Evolutionary conservation across 257 asterid genomes (phyloP), one percentile per base, ranked within the genome.

Genomic region (Solanum ossicruentum): DNA sequence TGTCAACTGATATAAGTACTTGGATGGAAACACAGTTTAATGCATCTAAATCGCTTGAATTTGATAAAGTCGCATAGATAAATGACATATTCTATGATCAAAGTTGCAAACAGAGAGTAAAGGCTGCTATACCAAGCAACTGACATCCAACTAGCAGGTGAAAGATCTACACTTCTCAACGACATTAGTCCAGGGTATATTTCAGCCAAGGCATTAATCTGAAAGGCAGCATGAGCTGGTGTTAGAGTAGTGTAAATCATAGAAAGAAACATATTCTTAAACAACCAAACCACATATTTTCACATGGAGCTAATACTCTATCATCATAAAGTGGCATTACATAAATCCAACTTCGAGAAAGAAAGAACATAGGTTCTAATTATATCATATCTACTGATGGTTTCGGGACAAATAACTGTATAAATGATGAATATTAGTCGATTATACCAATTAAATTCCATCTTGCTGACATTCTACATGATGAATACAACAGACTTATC

Each of bases 101-200:
- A 75, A 15, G 55, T 71, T 41, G 32, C 80, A 47, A 75, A 49
- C 23, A 77, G 82, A 75, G 82, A 75, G 58, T 28, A 52, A 45
- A 83, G 12, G 81, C 49, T 10, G 32, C 18, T 58, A 28, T 86
- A 91, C 93, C 93, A 91, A 20, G 92, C 90, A 70, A 91, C 91
- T 8, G 93, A 89, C 92, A 91, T 84, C 93, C 93, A 90, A 87
- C 93, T 87, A 75, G 91, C 93, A 0, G 93, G 91, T 39, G 91
- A 90, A 83, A 90, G 92, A 80, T 91, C 93, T 54, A 89, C 91
- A 85, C 92, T 91, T 87, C 91, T 91, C 89, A 91, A 73, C 9
- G 93, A 87, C 92, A 85, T 88, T 66, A 91, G 85, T 63, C 93
- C 91, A 8, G 93, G 90, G 82, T 79, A 83, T 82, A 88, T 86